A percentile compares a stretch with the other conserved stretches of the same genome.
phyloP scores from a whole-genome alignment of 768 basidiomycete genomes.

The Auriscalpium microsporum region DNA sequence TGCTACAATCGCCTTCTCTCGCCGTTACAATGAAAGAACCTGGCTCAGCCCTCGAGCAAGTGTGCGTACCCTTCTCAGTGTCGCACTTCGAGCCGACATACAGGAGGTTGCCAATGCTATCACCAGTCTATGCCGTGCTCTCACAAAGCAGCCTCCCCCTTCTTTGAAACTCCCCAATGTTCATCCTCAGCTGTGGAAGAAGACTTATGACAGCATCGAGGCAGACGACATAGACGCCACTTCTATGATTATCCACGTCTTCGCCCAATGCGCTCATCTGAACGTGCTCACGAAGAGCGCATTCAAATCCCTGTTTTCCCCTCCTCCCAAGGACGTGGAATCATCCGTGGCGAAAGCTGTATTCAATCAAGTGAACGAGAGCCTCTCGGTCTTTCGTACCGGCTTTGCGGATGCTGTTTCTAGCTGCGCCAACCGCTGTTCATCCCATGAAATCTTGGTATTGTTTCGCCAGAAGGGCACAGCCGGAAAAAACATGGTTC shows the following conservation, averaged over 20 bases:
- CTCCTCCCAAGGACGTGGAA: conserved; percentile 14
- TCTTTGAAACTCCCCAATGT: conserved; percentile 26
- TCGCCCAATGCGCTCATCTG: conserved; percentile 57
- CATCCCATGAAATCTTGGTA: conserved; percentile 39
- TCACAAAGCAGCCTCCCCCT: conserved; percentile 30
- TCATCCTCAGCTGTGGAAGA: conserved; percentile 60
- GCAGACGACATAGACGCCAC: conserved; percentile 52
- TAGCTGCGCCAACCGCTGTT: conserved; percentile 54
- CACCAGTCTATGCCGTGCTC: conserved; percentile 27
- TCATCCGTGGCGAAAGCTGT: conserved; percentile 19
- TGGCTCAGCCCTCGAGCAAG: conserved; percentile 37
- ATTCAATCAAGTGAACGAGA: conserved; percentile 52
- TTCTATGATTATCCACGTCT: conserved; percentile 45
- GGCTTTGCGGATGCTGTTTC: conserved; percentile 59
- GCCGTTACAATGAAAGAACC: conserved; percentile 26
- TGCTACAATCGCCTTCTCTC: conserved; percentile 38
- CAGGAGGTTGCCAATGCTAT: conserved; percentile 25
- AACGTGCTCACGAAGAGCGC: conserved; percentile 48
- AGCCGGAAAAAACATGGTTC: conserved; percentile 30
- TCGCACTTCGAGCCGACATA: conserved; percentile 26
- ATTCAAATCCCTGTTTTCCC: conserved; percentile 33
- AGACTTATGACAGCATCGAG: conserved; percentile 50
- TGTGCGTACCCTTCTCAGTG: conserved; percentile 33
- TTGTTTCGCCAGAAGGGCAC: conserved; percentile 44
- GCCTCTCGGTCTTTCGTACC: conserved; percentile 46